Evolutionary conservation across 2,329 filamentous ascomycete genomes (phyloP).

Genomic region (Arthrocladium fulminans): DNA sequence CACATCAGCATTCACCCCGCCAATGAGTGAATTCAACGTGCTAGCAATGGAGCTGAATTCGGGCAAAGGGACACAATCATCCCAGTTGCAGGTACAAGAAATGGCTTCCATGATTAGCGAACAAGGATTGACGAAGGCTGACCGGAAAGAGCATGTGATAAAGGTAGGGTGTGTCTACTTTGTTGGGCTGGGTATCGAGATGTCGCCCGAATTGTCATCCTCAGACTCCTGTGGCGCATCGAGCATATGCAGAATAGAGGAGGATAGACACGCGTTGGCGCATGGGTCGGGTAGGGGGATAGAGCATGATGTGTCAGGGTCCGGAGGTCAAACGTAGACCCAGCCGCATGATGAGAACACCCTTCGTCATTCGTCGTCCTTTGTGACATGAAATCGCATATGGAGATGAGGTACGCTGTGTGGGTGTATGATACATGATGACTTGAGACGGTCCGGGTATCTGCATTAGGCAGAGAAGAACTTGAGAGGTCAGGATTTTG

Average conservation of each 20-base stretch:
- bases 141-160: conserved; percentile 45
- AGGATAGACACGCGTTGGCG: not conserved
- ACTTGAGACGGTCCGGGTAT: too few relatives aligned
- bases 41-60: conserved; percentile 48
- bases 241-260: conserved; percentile 34
- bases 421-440: not conserved
- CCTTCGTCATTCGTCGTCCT: not conserved
- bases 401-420: not conserved
- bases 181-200: conserved; percentile 49
- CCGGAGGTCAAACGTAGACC: not conserved
- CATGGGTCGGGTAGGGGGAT: not conserved
- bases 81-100: conserved; percentile 51
- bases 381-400: too few relatives aligned
- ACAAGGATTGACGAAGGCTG: conserved; percentile 46
- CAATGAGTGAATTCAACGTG: conserved; percentile 64
- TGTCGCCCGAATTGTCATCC: conserved; percentile 22
- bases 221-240: conserved; percentile 42
- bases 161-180: conserved; percentile 59
- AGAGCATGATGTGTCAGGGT: not conserved
- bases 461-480: not conserved
- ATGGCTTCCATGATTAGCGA: conserved; percentile 56
- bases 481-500: not conserved
- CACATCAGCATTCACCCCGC: conserved; percentile 56
- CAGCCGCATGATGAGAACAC: not conserved
- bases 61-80: conserved; percentile 50